These are phyloP conservation scores for Verticillium dahliae DNA, from an alignment of 2,329 filamentous ascomycete genomes.

Conservation along the genomic window DNA sequence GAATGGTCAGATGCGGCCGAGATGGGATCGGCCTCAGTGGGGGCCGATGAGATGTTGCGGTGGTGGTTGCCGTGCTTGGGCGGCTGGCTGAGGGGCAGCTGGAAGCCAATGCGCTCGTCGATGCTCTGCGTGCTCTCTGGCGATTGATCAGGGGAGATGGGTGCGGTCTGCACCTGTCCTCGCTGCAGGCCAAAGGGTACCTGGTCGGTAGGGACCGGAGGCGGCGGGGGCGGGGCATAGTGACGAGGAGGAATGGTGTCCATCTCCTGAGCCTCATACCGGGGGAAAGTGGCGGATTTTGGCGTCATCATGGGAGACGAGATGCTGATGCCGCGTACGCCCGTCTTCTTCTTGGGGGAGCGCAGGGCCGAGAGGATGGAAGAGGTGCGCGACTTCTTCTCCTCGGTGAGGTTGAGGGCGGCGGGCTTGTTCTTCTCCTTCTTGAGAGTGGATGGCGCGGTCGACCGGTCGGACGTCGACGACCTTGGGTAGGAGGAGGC, in stretches of 20 bases:
- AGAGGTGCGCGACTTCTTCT: slow-evolving; percentile 50
- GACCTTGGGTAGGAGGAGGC: slow-evolving; percentile 15
- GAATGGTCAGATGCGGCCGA: slow-evolving; percentile 48
- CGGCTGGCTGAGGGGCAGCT: slow-evolving; percentile 18
- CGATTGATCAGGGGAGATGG: slow-evolving; percentile 40
- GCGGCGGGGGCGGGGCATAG: slow-evolving; percentile 51
- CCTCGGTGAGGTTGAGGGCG: slow-evolving; percentile 39
- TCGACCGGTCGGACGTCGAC: slow-evolving; percentile 18
- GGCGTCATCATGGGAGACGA: slow-evolving; percentile 62
- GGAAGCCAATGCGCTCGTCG: slow-evolving; percentile 46
- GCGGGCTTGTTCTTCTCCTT: slow-evolving; percentile 43
- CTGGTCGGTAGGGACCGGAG: slow-evolving; percentile 46
- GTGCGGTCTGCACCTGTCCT: slow-evolving; percentile 27
- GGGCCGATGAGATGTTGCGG: slow-evolving; percentile 29
- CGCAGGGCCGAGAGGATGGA: slow-evolving; percentile 56
- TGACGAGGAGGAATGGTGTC: slow-evolving; percentile 50
- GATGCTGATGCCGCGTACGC: slow-evolving; percentile 47
- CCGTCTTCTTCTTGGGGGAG: slow-evolving; percentile 49
- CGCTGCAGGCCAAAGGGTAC: slow-evolving; percentile 23
- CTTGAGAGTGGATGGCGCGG: slow-evolving; percentile 25
- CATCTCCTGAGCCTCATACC: slow-evolving; percentile 49
- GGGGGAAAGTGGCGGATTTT: slow-evolving; percentile 52
- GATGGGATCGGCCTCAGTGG: slow-evolving; percentile 36
- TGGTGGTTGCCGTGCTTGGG: slow-evolving; percentile 17
- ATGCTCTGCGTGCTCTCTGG: slow-evolving; percentile 45